Percentiles rank a stretch among this genome's conserved stretches.
phyloP scores from a whole-genome alignment of 495 filamentous ascomycete species.

The Trichoderma virens region DNA sequence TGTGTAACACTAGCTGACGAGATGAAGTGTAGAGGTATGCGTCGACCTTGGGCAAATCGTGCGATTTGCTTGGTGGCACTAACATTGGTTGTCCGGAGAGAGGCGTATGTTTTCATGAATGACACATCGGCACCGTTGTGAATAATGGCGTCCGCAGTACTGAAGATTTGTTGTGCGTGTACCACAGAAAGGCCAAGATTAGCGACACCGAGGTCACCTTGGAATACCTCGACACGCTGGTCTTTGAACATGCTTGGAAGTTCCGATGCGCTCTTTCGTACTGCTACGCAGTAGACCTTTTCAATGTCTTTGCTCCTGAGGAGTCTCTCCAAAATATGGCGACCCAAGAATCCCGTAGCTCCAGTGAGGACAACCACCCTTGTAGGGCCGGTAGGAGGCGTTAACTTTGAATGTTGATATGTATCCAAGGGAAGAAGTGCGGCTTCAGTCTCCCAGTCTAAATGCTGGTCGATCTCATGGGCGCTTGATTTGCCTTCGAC shows the following conservation, averaged over 20 bases:
- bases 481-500: no score
- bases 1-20: slow-evolving; percentile 32
- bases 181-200: slow-evolving; percentile 30
- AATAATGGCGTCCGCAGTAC: slow-evolving; percentile 34
- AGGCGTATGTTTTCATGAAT: slow-evolving; percentile 39
- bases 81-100: slow-evolving; percentile 36
- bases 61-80: no score
- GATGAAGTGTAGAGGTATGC: slow-evolving; percentile 44
- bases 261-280: slow-evolving; percentile 18
- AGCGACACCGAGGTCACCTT: slow-evolving; percentile 38
- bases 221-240: no score
- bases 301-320: not conserved
- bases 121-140: slow-evolving; percentile 48
- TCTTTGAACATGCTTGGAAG: no score
- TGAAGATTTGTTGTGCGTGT: slow-evolving; percentile 22
- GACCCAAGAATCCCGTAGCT: slow-evolving; percentile 25
- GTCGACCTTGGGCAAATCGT: no score
- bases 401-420: no score
- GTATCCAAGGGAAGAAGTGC: no score
- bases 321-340: slow-evolving; percentile 16
- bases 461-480: no score
- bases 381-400: no score
- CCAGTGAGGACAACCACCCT: slow-evolving; percentile 28
- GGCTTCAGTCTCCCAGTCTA: slow-evolving; percentile 25
- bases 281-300: slow-evolving; percentile 18